Conservation (phyloP, 805 yeast species). For the Starmerella kuoi region DNA sequence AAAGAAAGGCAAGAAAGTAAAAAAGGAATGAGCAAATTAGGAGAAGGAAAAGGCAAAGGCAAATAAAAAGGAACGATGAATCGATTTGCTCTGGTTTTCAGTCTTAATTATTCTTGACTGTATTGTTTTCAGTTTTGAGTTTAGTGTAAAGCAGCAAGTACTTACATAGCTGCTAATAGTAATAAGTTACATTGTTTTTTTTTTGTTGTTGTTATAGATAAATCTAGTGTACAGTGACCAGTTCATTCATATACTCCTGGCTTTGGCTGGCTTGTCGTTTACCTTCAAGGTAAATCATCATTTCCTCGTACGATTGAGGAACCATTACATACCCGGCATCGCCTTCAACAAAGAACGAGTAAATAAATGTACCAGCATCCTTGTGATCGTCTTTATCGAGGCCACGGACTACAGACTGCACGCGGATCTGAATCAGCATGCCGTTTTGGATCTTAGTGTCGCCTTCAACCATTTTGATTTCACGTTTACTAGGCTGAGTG, state of each 20-base stretch:
- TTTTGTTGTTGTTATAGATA: neutral
- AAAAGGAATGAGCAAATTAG: no score
- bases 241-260: constrained; percentile 32
- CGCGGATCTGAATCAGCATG: constrained; percentile 78
- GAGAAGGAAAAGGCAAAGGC: no score
- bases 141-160: no score
- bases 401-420: constrained; percentile 64
- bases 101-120: no score
- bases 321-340: constrained; percentile 48
- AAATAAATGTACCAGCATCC: constrained; percentile 78
- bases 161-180: no score
- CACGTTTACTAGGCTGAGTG: constrained; percentile 49
- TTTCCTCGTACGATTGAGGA: constrained; percentile 80
- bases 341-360: constrained; percentile 60
- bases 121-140: no score
- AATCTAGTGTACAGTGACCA: constrained; percentile 6
- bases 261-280: constrained; percentile 81
- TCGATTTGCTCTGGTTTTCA: no score
- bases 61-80: no score
- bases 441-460: constrained; percentile 34
- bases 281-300: constrained; percentile 84
- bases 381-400: constrained; percentile 48
- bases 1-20: no score
- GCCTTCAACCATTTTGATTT: constrained; percentile 32
- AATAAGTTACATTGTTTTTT: no score